These are phyloP conservation scores for Phalaenopsis equestris DNA, from an alignment of 106 monocot species.

Conservation along the genomic window DNA sequence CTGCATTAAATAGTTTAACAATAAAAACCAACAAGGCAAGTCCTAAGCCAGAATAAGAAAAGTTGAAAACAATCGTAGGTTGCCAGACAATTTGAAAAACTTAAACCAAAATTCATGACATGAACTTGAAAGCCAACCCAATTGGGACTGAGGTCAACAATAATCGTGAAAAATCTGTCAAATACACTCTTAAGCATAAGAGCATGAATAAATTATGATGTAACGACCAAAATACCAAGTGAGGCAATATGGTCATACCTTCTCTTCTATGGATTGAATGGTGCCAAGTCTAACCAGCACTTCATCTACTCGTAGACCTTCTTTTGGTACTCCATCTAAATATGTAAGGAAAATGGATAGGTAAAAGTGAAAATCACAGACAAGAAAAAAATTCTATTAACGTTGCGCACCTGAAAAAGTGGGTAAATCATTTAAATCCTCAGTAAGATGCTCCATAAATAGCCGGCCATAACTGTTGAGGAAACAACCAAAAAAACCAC, in stretches of 20 bases:
- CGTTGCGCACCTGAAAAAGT: conserved; percentile 63
- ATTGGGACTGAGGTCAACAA: background rate
- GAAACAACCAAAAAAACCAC: background rate
- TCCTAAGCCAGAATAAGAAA: too few relatives aligned
- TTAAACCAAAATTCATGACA: background rate
- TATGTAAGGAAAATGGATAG: conserved; percentile 8
- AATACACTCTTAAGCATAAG: background rate
- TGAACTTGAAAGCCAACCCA: background rate
- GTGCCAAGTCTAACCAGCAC: conserved; percentile 66
- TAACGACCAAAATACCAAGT: background rate
- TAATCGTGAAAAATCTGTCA: background rate
- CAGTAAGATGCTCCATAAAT: conserved; percentile 80
- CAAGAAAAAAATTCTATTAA: background rate
- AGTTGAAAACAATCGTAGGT: too few relatives aligned
- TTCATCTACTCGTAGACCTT: conserved; percentile 74
- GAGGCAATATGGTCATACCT: conserved; percentile 3
- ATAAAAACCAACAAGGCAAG: too few relatives aligned
- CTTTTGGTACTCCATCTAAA: conserved; percentile 98
- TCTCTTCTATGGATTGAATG: conserved; percentile 8
- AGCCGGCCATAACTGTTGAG: conserved; percentile 69
- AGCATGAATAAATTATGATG: background rate
- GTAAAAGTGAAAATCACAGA: background rate
- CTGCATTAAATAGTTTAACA: too few relatives aligned
- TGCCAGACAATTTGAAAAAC: too few relatives aligned
- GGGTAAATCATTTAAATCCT: conserved; percentile 48